phyloP scores from a whole-genome alignment of 2,329 filamentous ascomycete species.

The Hirsutella minnesotensis region DNA sequence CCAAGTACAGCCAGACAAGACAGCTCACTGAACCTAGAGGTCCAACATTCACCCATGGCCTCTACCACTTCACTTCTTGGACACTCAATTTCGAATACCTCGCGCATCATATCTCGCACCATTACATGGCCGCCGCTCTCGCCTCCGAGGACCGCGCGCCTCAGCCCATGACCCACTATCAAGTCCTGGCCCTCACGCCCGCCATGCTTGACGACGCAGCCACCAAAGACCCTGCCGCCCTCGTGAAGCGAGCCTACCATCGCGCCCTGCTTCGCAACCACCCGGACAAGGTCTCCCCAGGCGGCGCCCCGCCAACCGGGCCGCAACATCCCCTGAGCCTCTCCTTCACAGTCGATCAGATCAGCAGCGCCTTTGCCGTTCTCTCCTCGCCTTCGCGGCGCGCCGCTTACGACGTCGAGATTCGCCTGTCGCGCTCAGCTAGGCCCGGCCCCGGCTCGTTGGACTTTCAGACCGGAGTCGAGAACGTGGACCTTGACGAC shows the following conservation, averaged over 20 bases:
- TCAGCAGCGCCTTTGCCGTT: slow-evolving; percentile 44
- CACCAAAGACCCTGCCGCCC: slow-evolving; percentile 27
- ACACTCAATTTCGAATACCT: not conserved
- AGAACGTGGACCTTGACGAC: slow-evolving; percentile 55
- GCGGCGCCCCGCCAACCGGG: no score
- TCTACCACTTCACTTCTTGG: no score
- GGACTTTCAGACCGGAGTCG: slow-evolving; percentile 45
- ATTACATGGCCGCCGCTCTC: slow-evolving; percentile 2
- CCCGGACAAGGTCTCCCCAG: slow-evolving; percentile 40
- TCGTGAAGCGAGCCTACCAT: slow-evolving; percentile 52
- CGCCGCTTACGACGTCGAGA: slow-evolving; percentile 39
- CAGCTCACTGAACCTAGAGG: no score
- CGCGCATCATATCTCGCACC: not conserved
- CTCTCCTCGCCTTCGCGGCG: slow-evolving; percentile 39
- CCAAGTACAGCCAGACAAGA: no score
- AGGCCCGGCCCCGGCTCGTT: slow-evolving; percentile 5
- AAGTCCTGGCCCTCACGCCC: slow-evolving; percentile 44
- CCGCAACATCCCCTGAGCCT: slow-evolving; percentile 1
- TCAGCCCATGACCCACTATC: slow-evolving; percentile 38
- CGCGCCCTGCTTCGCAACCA: slow-evolving; percentile 54
- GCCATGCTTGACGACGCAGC: slow-evolving; percentile 29
- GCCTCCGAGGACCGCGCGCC: slow-evolving; percentile 2
- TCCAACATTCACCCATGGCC: not conserved
- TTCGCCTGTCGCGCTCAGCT: slow-evolving; percentile 24
- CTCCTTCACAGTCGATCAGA: slow-evolving; percentile 48